These are phyloP conservation scores for Conidiobolus incongruus DNA, from an alignment of 371 early-diverging fungal genomes.

Conservation along the genomic window DNA sequence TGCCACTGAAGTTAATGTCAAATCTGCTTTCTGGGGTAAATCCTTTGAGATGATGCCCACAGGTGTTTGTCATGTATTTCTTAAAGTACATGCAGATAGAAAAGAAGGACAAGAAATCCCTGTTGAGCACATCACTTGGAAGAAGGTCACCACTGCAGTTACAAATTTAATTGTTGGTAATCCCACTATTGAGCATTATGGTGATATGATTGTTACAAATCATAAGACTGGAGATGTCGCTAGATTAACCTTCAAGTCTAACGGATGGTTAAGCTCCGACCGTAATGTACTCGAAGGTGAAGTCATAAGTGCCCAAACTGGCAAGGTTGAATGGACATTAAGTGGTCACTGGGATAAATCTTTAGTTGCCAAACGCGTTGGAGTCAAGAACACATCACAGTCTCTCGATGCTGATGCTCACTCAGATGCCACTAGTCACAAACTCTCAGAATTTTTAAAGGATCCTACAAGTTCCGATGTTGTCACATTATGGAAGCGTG, in stretches of 20 bases:
- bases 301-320: constrained; percentile 19
- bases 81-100: constrained; percentile 24
- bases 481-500: constrained; percentile 34
- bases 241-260: constrained; percentile 43
- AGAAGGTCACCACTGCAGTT: constrained; percentile 58
- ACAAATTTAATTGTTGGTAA: constrained; percentile 68
- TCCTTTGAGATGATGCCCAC: constrained; percentile 52
- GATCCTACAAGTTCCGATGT: not conserved
- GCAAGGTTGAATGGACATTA: constrained; percentile 30
- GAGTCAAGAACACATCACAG: constrained; percentile 12
- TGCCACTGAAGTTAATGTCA: constrained; percentile 56
- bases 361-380: constrained; percentile 28
- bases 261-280: constrained; percentile 32
- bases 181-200: constrained; percentile 57
- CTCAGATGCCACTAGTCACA: not conserved
- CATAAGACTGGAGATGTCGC: constrained; percentile 46
- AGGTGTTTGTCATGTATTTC: constrained; percentile 48
- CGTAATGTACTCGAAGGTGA: constrained; percentile 37
- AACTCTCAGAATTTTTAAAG: not conserved
- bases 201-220: constrained; percentile 53
- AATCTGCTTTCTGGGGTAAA: constrained; percentile 59
- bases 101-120: constrained; percentile 9
- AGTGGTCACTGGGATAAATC: constrained; percentile 45
- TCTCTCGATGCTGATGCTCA: not conserved
- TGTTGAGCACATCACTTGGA: constrained; percentile 54